phyloP scores from a whole-genome alignment of 805 yeast species.

The Myxozyma neotropica region DNA sequence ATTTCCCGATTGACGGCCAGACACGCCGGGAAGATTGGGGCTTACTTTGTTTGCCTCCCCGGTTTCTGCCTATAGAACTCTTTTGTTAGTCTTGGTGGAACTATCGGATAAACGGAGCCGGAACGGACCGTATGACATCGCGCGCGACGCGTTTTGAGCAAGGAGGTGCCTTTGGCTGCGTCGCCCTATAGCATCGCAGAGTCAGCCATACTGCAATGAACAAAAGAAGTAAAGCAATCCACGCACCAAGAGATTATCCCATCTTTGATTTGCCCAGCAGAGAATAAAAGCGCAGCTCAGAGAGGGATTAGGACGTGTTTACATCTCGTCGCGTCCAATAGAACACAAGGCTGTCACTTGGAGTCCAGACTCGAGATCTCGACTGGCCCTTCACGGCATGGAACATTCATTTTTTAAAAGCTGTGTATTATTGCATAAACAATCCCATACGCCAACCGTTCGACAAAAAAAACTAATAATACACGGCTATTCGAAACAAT shows the following conservation, averaged over 20 bases:
- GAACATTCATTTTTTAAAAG: too few relatives aligned
- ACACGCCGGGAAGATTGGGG: conserved; percentile 94
- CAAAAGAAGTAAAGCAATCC: too few relatives aligned
- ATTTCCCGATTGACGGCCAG: conserved; percentile 89
- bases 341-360: neutral
- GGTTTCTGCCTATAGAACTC: conserved; percentile 51
- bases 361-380: conserved; percentile 3
- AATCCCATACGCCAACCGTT: neutral
- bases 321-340: conserved; percentile 4
- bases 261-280: neutral
- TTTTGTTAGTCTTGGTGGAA: neutral
- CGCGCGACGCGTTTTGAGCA: conserved; percentile 97
- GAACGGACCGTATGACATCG: conserved; percentile 88
- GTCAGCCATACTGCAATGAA: too few relatives aligned
- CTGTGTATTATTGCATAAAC: neutral
- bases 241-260: conserved; percentile 4
- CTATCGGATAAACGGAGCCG: neutral
- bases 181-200: conserved; percentile 49
- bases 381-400: neutral
- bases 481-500: neutral
- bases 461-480: neutral
- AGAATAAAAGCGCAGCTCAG: neutral
- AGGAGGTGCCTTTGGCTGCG: conserved; percentile 93
- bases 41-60: conserved; percentile 99
- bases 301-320: neutral